Evolutionary conservation across 768 basidiomycete species (phyloP).

Genomic region (Termitomyces sp.): DNA sequence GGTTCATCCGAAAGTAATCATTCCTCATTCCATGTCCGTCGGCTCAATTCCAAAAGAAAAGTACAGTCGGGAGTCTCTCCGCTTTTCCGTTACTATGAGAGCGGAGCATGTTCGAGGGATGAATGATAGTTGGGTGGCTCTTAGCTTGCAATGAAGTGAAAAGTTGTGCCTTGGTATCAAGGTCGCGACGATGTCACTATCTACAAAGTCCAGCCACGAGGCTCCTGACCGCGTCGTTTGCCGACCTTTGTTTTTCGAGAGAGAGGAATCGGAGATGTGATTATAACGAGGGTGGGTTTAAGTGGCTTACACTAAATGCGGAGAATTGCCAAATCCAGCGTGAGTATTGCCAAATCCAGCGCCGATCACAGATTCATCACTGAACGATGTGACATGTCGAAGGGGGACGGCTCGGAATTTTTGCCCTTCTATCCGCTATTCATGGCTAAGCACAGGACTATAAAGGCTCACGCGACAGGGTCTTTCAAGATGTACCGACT

Average conservation of each 20-base stretch:
- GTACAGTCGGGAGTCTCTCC: constrained; percentile 8
- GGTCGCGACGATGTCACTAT: not conserved
- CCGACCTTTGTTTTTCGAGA: constrained; percentile 9
- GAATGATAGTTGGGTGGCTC: constrained; percentile 9
- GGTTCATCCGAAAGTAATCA: constrained; percentile 10
- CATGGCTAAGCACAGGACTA: constrained; percentile 19
- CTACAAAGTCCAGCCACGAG: constrained; percentile 4
- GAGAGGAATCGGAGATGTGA: constrained; percentile 22
- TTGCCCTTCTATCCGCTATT: constrained; percentile 19
- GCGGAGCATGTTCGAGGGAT: constrained; percentile 14
- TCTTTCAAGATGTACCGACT: not conserved
- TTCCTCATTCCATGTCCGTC: constrained; percentile 5
- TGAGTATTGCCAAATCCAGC: constrained; percentile 11
- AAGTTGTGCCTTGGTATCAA: not conserved
- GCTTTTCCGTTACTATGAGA: constrained; percentile 9
- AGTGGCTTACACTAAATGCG: not conserved
- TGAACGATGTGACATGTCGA: constrained; percentile 23
- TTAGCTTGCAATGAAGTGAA: not conserved
- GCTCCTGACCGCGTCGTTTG: constrained; percentile 3
- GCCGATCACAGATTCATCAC: constrained; percentile 18
- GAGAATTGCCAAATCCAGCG: constrained; percentile 7
- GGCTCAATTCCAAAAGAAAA: constrained; percentile 9
- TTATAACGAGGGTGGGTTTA: constrained; percentile 27
- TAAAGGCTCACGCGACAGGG: constrained; percentile 15
- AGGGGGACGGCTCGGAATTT: constrained; percentile 17